These are phyloP conservation scores for Pseudocercospora vitis DNA, from an alignment of 2,329 filamentous ascomycete genomes.

Conservation along the genomic window DNA sequence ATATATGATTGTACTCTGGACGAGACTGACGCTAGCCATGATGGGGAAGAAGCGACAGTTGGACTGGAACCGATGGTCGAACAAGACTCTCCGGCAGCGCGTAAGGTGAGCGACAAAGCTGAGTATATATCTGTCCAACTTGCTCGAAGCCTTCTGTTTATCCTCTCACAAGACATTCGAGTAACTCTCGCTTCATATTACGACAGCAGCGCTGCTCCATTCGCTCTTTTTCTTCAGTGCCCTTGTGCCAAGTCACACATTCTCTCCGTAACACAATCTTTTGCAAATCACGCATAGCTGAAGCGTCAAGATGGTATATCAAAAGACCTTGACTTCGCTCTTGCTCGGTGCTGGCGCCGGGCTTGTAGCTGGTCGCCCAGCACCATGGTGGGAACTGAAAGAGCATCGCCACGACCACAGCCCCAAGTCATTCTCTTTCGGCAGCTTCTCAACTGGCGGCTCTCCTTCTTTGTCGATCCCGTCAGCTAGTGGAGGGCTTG, in stretches of 20 bases:
- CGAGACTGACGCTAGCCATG: conserved; percentile 4
- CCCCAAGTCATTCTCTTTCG: conserved; percentile 1
- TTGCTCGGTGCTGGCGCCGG: conserved; percentile 24
- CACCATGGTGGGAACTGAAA: conserved; percentile 8
- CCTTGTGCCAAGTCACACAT: conserved; percentile 9
- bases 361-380: conserved; percentile 20
- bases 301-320: conserved; percentile 21
- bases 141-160: conserved; percentile 9
- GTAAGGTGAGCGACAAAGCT: neutral
- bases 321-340: conserved; percentile 22
- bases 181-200: conserved; percentile 8
- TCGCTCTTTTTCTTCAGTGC: conserved; percentile 15
- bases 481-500: conserved; percentile 1
- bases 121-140: conserved; percentile 22
- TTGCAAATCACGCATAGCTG: conserved; percentile 6
- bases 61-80: neutral
- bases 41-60: neutral
- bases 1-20: conserved; percentile 3
- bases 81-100: neutral
- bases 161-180: conserved; percentile 13
- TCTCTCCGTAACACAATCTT: conserved; percentile 5
- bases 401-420: conserved; percentile 9
- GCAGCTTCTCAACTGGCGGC: neutral
- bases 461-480: neutral
- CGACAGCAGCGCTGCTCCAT: conserved; percentile 22